Conservation (phyloP, 176 grass and related monocot species). For the Coix lacrymajobi region DNA sequence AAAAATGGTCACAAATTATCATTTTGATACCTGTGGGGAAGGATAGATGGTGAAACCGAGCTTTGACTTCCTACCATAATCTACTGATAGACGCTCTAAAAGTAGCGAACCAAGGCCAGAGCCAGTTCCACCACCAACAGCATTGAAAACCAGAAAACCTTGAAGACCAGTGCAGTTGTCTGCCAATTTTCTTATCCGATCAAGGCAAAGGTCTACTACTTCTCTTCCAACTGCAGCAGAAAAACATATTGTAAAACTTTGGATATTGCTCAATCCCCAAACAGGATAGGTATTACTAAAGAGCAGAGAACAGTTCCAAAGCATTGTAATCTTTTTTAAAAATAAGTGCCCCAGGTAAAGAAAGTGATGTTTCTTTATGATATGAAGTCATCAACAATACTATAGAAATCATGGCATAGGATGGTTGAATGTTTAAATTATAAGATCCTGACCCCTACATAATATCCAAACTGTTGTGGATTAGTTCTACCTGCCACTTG, state of each 20-base stretch:
- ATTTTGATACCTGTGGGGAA: slow-evolving; percentile 53
- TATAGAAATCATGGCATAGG: neutral
- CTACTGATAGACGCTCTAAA: slow-evolving; percentile 70
- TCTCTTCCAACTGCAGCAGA: slow-evolving; percentile 64
- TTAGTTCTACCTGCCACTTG: neutral
- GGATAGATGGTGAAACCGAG: slow-evolving; percentile 88
- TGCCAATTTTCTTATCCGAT: slow-evolving; percentile 75
- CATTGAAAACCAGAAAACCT: slow-evolving; percentile 81
- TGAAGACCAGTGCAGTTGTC: slow-evolving; percentile 81
- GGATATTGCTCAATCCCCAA: neutral
- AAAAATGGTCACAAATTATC: neutral
- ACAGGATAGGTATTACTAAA: neutral
- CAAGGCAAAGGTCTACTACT: slow-evolving; percentile 66
- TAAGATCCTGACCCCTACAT: neutral
- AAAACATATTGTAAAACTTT: neutral
- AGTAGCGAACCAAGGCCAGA: slow-evolving; percentile 78
- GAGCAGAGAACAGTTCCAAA: neutral
- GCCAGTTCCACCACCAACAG: slow-evolving; percentile 71
- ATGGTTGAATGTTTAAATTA: neutral
- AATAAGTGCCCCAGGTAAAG: neutral
- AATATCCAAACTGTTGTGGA: neutral
- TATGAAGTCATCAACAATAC: neutral
- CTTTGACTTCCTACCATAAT: slow-evolving; percentile 84
- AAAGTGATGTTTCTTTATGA: neutral
- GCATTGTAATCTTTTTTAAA: neutral